Conservation (phyloP, 192 early-diverging fungal species). For the Powellomyces hirtus region DNA sequence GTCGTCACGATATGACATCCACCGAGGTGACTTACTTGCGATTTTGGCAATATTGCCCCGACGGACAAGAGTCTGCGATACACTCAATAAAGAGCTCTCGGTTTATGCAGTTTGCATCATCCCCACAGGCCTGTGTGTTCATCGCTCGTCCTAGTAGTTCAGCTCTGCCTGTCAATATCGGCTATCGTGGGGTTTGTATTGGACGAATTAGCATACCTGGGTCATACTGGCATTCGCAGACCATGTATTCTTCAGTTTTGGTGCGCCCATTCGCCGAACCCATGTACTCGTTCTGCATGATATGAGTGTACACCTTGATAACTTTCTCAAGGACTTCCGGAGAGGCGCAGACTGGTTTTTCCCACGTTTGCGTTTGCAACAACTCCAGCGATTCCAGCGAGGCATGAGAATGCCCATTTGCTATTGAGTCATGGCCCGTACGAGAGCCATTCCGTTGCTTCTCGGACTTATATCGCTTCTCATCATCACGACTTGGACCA, state of each 20-base stretch:
- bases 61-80: slow-evolving; percentile 81
- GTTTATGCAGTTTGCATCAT: slow-evolving; percentile 88
- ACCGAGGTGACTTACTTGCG: slow-evolving; percentile 52
- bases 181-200: no score
- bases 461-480: no score
- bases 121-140: slow-evolving; percentile 75
- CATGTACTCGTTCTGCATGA: slow-evolving; percentile 68
- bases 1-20: background rate
- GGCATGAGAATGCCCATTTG: no score
- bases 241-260: slow-evolving; percentile 67
- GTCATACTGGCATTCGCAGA: slow-evolving; percentile 76
- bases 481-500: no score
- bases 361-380: slow-evolving; percentile 2
- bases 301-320: slow-evolving; percentile 61
- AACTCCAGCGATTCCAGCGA: no score
- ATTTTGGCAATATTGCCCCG: slow-evolving; percentile 85
- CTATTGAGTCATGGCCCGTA: no score
- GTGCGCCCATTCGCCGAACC: slow-evolving; percentile 69
- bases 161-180: no score
- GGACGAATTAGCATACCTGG: slow-evolving; percentile 51
- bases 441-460: no score
- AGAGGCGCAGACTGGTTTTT: slow-evolving; percentile 1
- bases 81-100: slow-evolving; percentile 87
- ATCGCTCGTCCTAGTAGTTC: slow-evolving; percentile 16
- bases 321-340: slow-evolving; percentile 44